Evolutionary conservation across 139 green algal genomes (phyloP), one percentile per base, ranked within the genome.

Genomic region (Chlamydomonas schloesseri): DNA sequence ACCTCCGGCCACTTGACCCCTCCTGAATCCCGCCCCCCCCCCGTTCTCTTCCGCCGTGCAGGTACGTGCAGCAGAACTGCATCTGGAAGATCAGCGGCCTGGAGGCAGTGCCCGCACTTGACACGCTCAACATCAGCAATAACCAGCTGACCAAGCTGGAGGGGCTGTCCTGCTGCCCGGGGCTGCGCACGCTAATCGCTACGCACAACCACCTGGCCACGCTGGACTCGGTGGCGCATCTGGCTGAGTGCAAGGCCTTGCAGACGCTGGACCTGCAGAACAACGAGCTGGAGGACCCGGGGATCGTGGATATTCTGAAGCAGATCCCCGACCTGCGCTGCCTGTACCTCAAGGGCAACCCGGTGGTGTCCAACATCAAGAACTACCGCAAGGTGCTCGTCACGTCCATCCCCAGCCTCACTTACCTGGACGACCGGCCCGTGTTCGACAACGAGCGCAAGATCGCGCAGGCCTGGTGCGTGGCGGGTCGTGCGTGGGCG

Each of bases 311-410:
- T 33, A 75, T 94, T 20, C 84, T 93, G 17, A 81, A 89, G 73
- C 86, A 91, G 62, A 78, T 98, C 77, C 93, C 94, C 0, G 67
- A 94, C 24, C 88, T 98, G 83, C 91, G 90, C 15, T 98, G 95
- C 91, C 89, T 98, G 21, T 98, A 98, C 92, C 87, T 98, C 24
- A 94, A 94, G 20, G 96, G 95, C 81, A 98, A 98, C 89, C 93
- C 94, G 3, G 75, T 97, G 17, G 95, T 98, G 18, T 92, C 82
- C 36, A 90, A 85, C 55, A 93, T 96, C 34, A 88, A 85, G 53
- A 94, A 95, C 86, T 98, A 98, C 89, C 88, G 96, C 58, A 97
- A 97, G 78, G 80, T 71, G 0, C 1, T 98, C 13, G 90, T 98
- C 58, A 71, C 89, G 6, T 55, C 75, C 13, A 82, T 97, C 23